These are phyloP conservation scores for Globisporangium acanthophoron DNA, from an alignment of 352 stramenopile species.

Conservation along the genomic window DNA sequence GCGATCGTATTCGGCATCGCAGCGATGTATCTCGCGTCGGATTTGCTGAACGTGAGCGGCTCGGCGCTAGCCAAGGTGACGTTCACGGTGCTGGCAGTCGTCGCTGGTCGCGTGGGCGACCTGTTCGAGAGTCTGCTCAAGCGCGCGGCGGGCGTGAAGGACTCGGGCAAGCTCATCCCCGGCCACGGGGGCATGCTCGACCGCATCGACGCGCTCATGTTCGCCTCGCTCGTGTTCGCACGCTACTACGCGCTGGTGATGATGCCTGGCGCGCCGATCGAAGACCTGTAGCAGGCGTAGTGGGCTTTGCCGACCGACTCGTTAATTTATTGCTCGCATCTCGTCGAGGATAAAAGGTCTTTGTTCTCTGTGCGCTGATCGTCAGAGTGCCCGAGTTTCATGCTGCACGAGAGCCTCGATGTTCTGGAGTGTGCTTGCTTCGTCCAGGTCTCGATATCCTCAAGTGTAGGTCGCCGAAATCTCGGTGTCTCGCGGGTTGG, in stretches of 20 bases:
- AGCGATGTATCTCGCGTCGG: conserved; percentile 78
- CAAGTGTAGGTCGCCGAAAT: too few relatives aligned
- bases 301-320: not conserved
- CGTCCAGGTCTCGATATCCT: too few relatives aligned
- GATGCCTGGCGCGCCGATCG: conserved; percentile 1
- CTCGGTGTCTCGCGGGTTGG: too few relatives aligned
- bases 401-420: too few relatives aligned
- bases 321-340: not conserved
- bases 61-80: conserved; percentile 71
- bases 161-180: conserved; percentile 94
- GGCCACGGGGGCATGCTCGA: conserved; percentile 95
- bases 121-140: conserved; percentile 96
- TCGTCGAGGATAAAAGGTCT: too few relatives aligned
- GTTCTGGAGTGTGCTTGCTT: too few relatives aligned
- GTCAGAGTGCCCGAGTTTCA: too few relatives aligned
- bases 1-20: conserved; percentile 80
- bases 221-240: conserved; percentile 66
- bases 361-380: too few relatives aligned
- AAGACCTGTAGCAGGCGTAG: not conserved
- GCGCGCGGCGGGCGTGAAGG: conserved; percentile 92
- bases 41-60: conserved; percentile 72
- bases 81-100: conserved; percentile 87
- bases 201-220: conserved; percentile 94
- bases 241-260: conserved; percentile 54
- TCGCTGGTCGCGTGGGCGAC: conserved; percentile 92